A percentile compares a stretch with the other conserved stretches of the same genome.
Evolutionary conservation across 2,329 filamentous ascomycete genomes (phyloP).

Genomic region (Cercospora sesami): DNA sequence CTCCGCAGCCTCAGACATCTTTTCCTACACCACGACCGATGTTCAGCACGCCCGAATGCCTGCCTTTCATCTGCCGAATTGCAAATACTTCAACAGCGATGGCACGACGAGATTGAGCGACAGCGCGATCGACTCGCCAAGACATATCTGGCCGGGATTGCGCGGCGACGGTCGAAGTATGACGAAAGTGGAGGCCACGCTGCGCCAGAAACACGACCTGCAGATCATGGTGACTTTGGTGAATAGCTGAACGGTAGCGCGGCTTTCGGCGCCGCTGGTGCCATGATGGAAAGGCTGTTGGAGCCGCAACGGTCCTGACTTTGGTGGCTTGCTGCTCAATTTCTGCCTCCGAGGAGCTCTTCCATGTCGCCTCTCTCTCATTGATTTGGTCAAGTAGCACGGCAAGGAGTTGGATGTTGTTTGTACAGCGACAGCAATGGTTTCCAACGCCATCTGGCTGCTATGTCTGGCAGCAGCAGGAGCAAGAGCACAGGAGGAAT

Average conservation of each 20-base stretch:
- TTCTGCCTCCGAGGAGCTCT: background rate
- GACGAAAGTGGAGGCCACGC: constrained; percentile 8
- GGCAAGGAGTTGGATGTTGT: background rate
- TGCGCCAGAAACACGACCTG: background rate
- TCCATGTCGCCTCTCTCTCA: background rate
- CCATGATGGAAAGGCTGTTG: constrained; percentile 10
- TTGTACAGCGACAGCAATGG: constrained; percentile 28
- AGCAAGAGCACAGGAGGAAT: constrained; percentile 33
- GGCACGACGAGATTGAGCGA: background rate
- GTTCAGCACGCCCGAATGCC: background rate
- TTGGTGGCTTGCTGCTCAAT: constrained; percentile 1
- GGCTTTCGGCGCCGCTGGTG: background rate
- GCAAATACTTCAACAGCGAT: background rate
- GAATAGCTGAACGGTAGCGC: constrained; percentile 7
- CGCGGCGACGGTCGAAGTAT: constrained; percentile 2
- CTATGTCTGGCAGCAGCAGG: constrained; percentile 40
- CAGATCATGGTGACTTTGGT: background rate
- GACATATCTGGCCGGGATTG: constrained; percentile 6
- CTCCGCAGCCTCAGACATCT: background rate
- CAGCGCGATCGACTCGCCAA: background rate
- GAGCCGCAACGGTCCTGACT: constrained; percentile 13
- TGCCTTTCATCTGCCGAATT: background rate
- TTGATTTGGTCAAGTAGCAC: background rate
- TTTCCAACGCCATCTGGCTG: constrained; percentile 35
- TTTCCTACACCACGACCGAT: background rate